A percentile compares a stretch with the other conserved stretches of the same genome.
These are phyloP conservation scores for Camelina neglecta DNA, from an alignment of 345 rosid genomes.

Conservation along the genomic window DNA sequence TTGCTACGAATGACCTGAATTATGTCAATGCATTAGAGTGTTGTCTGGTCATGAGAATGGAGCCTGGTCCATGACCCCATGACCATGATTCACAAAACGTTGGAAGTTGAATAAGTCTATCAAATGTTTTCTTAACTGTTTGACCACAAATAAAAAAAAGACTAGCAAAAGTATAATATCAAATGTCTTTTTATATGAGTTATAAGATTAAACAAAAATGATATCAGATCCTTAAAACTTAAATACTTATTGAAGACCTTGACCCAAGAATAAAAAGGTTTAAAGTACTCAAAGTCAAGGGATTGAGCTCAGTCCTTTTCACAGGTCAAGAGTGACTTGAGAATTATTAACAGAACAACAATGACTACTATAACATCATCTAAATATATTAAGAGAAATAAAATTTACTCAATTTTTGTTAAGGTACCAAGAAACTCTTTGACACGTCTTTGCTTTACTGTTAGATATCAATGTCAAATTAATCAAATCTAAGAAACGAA, in stretches of 20 bases:
- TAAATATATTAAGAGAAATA: neutral
- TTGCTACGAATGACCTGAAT: neutral
- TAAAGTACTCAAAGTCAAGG: neutral
- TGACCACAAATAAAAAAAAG: neutral
- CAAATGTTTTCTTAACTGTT: neutral
- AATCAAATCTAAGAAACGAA: neutral
- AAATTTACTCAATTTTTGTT: neutral
- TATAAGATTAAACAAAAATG: neutral
- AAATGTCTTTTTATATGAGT: neutral
- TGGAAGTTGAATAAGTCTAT: constrained; percentile 9
- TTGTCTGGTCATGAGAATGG: neutral
- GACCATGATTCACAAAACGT: neutral
- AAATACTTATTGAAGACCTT: neutral
- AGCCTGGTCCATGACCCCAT: neutral
- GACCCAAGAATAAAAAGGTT: neutral
- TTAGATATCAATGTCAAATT: neutral
- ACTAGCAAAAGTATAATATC: neutral
- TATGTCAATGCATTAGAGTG: neutral
- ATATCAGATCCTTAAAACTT: too few relatives aligned
- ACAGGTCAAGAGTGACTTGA: neutral
- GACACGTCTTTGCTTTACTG: neutral
- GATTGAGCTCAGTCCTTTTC: neutral
- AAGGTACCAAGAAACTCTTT: neutral
- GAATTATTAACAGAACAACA: neutral
- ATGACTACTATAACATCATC: neutral